A percentile compares a stretch with the other conserved stretches of the same genome.
Evolutionary conservation across 78 protist genomes (phyloP).

Genomic region (Dictyostelium intermedium): DNA sequence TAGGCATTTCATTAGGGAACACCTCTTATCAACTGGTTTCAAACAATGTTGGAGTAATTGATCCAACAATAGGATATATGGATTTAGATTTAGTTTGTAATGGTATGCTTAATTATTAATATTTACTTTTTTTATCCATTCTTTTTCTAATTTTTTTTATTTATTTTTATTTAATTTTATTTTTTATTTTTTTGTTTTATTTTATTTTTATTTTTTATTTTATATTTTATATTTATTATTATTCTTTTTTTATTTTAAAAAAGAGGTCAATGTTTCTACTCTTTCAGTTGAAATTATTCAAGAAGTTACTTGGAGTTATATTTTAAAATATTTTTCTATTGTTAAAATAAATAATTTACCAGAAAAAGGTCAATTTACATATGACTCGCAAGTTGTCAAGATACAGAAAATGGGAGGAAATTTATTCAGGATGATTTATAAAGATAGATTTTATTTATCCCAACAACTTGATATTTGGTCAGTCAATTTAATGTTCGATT

Average conservation of each 20-base stretch:
- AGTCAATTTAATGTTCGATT: background rate
- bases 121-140: too few relatives aligned
- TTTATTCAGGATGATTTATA: background rate
- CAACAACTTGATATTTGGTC: background rate
- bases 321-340: background rate
- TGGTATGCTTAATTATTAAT: background rate
- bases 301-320: background rate
- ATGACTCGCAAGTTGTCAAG: background rate
- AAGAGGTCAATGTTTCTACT: background rate
- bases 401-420: background rate
- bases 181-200: too few relatives aligned
- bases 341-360: background rate
- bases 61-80: background rate
- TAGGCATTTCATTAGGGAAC: background rate
- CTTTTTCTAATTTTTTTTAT: too few relatives aligned
- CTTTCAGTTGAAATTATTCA: background rate
- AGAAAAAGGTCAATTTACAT: background rate
- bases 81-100: background rate
- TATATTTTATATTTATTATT: too few relatives aligned
- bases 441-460: background rate
- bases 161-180: too few relatives aligned
- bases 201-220: too few relatives aligned
- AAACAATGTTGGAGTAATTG: background rate
- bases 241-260: too few relatives aligned
- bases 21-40: background rate